Conservation (phyloP, 805 yeast species). For the Candida sanyiensis region DNA sequence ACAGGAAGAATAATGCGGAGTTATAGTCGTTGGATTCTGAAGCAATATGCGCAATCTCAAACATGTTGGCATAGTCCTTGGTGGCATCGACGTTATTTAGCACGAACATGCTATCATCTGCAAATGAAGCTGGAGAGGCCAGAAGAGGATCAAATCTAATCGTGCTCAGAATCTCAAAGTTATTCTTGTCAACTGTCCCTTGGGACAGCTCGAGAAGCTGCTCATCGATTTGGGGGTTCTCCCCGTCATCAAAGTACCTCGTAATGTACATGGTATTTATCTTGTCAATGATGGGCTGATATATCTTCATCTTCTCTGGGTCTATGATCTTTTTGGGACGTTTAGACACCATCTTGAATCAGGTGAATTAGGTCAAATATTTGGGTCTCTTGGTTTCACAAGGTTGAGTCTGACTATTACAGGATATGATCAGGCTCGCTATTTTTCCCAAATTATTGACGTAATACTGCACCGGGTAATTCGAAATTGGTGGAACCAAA, state of each 20-base stretch:
- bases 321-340: constrained; percentile 1
- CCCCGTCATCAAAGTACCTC: constrained; percentile 5
- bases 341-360: constrained; percentile 1
- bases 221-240: constrained; percentile 7
- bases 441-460: no score
- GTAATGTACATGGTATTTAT: constrained; percentile 6
- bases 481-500: no score
- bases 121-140: constrained; percentile 23
- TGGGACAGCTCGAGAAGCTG: constrained; percentile 2
- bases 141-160: constrained; percentile 66
- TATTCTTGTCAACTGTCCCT: constrained; percentile 16
- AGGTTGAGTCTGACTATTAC: no score
- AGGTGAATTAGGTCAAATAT: no score
- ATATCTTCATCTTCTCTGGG: constrained; percentile 7
- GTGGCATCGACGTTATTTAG: background rate
- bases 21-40: constrained; percentile 9
- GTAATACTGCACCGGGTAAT: no score
- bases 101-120: background rate
- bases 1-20: constrained; percentile 44
- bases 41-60: background rate
- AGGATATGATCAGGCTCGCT: no score
- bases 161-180: constrained; percentile 60
- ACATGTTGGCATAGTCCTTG: background rate
- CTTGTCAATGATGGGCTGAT: background rate
- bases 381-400: no score